Percentiles rank a stretch among this genome's conserved stretches.
phyloP scores from a whole-genome alignment of 257 asterid species.

The Jasminum sambac region DNA sequence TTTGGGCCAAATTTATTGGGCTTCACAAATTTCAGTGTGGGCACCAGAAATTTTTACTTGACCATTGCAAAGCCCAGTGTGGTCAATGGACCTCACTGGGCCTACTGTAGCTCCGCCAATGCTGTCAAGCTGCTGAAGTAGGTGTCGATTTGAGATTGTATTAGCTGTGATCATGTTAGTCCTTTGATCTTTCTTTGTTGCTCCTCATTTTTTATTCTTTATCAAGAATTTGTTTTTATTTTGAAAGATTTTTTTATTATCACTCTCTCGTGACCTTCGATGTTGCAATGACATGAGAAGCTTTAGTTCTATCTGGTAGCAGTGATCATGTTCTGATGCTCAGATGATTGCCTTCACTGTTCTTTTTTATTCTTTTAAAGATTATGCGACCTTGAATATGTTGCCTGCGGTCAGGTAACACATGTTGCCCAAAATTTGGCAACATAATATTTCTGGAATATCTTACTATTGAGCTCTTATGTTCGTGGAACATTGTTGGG shows the following conservation, averaged over 20 bases:
- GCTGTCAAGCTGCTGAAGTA: too few species aligned
- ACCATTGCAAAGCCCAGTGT: too few species aligned
- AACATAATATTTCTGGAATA: too few species aligned
- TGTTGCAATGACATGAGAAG: slow-evolving; percentile 8
- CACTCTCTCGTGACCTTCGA: neutral
- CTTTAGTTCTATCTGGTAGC: slow-evolving; percentile 9
- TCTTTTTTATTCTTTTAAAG: neutral
- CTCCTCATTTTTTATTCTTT: slow-evolving; percentile 10
- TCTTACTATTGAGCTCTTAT: too few species aligned
- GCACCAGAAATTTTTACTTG: too few species aligned
- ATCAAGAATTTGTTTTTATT: neutral
- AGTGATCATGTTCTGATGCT: slow-evolving; percentile 11
- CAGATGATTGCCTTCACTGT: neutral
- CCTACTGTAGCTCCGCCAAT: too few species aligned
- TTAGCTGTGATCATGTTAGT: neutral
- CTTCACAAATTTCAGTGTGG: too few species aligned
- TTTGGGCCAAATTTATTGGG: too few species aligned
- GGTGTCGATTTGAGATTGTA: too few species aligned
- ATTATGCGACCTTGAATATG: neutral
- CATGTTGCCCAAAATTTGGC: too few species aligned
- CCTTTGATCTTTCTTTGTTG: slow-evolving; percentile 8
- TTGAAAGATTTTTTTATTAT: slow-evolving; percentile 1
- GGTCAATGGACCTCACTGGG: too few species aligned
- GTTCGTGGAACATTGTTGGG: too few species aligned
- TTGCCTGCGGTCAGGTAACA: neutral